phyloP scores from a whole-genome alignment of 768 basidiomycete genomes.

The Lactarius pseudohatsudake region DNA sequence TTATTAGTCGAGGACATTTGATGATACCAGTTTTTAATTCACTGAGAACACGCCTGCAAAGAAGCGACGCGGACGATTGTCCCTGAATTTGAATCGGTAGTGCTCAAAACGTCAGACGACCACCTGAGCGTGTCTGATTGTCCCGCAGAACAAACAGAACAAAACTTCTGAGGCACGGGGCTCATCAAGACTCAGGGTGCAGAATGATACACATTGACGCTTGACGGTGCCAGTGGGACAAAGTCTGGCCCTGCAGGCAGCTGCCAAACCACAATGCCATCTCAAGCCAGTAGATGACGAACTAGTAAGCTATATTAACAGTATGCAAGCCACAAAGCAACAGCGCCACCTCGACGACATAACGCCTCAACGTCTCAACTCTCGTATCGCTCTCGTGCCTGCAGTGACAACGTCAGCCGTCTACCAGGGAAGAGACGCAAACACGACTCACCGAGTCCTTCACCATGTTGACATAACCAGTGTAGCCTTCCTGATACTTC shows the following conservation, averaged over 20 bases:
- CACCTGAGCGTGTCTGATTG: background rate
- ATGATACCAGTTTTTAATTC: background rate
- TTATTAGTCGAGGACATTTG: background rate
- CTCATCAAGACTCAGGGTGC: background rate
- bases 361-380: background rate
- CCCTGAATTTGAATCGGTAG: background rate
- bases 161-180: background rate
- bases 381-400: constrained; percentile 34
- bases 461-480: constrained; percentile 70
- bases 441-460: constrained; percentile 59
- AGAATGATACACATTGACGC: background rate
- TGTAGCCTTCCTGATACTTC: constrained; percentile 65
- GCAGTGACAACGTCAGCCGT: background rate
- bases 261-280: background rate
- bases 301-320: constrained; percentile 22
- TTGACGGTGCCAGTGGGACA: background rate
- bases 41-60: background rate
- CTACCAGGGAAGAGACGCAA: background rate
- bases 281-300: background rate
- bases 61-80: background rate
- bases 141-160: background rate
- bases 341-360: background rate
- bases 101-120: background rate
- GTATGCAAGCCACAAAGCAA: constrained; percentile 9
- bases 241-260: background rate